Base-by-base conservation (phyloP, 2,329 filamentous ascomycete species). In the Diaporthe helianthi region DNA sequence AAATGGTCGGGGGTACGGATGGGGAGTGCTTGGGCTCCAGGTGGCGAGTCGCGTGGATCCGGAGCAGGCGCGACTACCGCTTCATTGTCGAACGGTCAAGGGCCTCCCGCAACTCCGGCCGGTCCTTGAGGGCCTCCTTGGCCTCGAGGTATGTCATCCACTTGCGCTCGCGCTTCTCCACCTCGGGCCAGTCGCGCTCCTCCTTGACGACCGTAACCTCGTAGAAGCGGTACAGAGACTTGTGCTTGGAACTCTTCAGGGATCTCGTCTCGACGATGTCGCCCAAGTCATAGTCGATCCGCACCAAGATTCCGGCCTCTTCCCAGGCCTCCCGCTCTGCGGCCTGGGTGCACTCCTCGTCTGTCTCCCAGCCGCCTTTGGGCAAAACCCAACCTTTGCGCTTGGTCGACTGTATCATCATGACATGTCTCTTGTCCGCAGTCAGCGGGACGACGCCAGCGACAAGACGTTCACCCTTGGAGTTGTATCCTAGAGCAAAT, bases 341-440 rank as follows among this genome's bases (percentile, higher is more conserved):
- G 69, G 96, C 93, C 79, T 95, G 88, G 72, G 92, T 89, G 72
- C 93, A 96, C 72, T 90, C 88, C 82, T 99, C 96, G 80, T 99
- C 96, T 41, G 90, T 91, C 81, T 99, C 96, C 94, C 96, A 99
- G 71, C 96, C 96, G 78, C 96, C 96, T 80, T 99, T 99, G 71
- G 96, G 96, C 70, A 99, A 86, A 52, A 99, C 96, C 96, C 96
- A 99, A 76, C 93, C 93, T 79, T 93, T 93, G 76, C 94, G 91
- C 73, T 93, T 89, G 65, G 93, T 95, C 67, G 94, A 97, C 83
- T 98, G 94, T 76, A 98, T 97, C 75, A 99, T 86, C 75, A 99
- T 87, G 71, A 99, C 95, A 80, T 92, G 91, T 76, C 90, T 90
- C 80, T 93, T 95, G 83, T 97, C 94, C 76, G 87, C 81, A 67